Evolutionary conservation across 176 grass and related monocot genomes (phyloP).

Genomic region (maize (Zea mays)): DNA sequence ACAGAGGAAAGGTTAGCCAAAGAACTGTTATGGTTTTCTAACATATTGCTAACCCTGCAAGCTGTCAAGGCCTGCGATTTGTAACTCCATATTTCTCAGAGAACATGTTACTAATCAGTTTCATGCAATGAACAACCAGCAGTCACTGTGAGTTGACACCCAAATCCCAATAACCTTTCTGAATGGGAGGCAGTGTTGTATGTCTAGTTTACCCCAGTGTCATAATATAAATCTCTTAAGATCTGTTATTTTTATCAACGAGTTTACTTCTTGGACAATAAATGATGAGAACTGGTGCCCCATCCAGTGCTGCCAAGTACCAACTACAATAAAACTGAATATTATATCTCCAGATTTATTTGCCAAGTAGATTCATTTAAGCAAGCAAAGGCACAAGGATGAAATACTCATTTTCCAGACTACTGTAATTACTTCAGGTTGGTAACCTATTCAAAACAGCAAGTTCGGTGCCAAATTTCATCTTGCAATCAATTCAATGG

Average conservation of each 20-base stretch:
- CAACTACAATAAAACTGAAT: background rate
- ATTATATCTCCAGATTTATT: background rate
- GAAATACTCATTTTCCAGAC: background rate
- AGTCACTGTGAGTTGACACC: background rate
- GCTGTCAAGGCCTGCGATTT: background rate
- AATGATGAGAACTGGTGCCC: background rate
- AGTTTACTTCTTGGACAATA: background rate
- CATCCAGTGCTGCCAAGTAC: background rate
- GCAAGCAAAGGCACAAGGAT: no score
- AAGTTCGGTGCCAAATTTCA: background rate
- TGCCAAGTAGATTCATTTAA: background rate
- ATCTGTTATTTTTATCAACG: background rate
- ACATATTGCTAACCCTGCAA: background rate
- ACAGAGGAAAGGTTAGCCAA: background rate
- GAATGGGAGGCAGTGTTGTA: background rate
- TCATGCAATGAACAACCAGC: background rate
- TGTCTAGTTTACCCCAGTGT: background rate
- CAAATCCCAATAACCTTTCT: background rate
- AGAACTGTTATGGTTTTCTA: background rate
- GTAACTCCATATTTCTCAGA: background rate
- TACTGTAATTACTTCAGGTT: background rate
- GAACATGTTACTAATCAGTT: conserved; percentile 6
- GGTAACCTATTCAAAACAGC: background rate
- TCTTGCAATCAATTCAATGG: background rate
- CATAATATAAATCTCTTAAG: background rate